These are phyloP conservation scores for Gamsiella multidivaricata DNA, from an alignment of 192 early-diverging fungal genomes.

Conservation along the genomic window DNA sequence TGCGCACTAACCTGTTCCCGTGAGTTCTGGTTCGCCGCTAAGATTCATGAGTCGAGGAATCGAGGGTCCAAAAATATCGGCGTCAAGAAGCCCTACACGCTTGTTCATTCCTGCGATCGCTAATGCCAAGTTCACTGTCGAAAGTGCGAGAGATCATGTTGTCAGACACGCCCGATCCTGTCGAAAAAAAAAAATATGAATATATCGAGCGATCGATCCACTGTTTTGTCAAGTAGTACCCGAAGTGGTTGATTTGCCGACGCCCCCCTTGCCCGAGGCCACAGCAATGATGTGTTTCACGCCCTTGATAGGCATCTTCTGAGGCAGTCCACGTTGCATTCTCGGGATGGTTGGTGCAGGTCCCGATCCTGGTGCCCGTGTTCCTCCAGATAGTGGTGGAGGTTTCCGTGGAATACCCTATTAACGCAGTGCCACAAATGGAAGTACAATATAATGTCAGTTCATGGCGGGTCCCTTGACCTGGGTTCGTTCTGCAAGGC, in stretches of 20 bases:
- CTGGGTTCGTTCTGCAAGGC: too few species aligned
- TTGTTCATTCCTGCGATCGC: conserved; percentile 69
- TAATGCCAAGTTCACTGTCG: conserved; percentile 79
- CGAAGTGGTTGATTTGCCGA: conserved; percentile 89
- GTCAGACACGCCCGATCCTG: background rate
- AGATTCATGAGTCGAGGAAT: conserved; percentile 89
- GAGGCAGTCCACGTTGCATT: conserved; percentile 76
- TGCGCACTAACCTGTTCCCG: conserved; percentile 61
- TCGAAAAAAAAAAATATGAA: too few species aligned
- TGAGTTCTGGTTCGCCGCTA: conserved; percentile 73
- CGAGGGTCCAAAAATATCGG: conserved; percentile 94
- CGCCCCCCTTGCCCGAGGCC: conserved; percentile 91
- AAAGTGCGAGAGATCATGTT: background rate
- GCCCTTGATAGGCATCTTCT: conserved; percentile 72
- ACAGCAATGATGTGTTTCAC: conserved; percentile 84
- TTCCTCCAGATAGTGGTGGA: conserved; percentile 26
- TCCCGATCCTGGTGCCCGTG: conserved; percentile 21
- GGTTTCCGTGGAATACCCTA: conserved; percentile 62
- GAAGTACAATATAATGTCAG: too few species aligned
- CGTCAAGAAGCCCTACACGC: conserved; percentile 83
- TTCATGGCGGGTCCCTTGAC: too few species aligned
- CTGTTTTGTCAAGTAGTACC: conserved; percentile 54
- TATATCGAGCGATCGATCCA: too few species aligned
- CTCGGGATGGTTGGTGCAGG: conserved; percentile 56
- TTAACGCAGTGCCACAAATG: too few species aligned